Conservation (phyloP, 2,329 filamentous ascomycete genomes). For the Whalleya microplaca region DNA sequence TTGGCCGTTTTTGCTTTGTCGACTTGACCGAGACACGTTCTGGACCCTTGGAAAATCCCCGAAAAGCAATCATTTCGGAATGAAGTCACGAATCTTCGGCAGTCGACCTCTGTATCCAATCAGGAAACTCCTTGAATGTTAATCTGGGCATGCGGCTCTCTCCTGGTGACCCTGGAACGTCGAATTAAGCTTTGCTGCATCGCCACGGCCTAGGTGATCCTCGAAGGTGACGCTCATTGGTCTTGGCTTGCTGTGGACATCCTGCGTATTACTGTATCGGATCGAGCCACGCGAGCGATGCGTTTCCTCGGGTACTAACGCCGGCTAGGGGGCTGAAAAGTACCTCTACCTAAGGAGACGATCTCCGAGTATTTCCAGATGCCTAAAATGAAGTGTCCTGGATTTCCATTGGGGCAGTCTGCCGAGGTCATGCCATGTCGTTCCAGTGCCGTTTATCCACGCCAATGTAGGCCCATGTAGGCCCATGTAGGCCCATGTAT, state of each 20-base stretch:
- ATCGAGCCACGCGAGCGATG: slow-evolving; percentile 6
- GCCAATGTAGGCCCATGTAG: no score
- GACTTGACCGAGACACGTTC: not conserved
- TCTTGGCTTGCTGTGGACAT: slow-evolving; percentile 11
- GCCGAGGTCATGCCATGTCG: not conserved
- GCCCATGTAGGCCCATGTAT: not conserved
- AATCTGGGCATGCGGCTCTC: slow-evolving; percentile 22
- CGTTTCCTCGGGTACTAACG: slow-evolving; percentile 9
- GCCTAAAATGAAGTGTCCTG: not conserved
- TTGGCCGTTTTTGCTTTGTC: not conserved
- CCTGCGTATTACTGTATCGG: slow-evolving; percentile 25
- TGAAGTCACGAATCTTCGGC: not conserved
- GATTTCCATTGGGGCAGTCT: not conserved
- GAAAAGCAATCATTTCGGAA: not conserved
- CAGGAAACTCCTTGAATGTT: slow-evolving; percentile 1
- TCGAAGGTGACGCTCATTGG: slow-evolving; percentile 16
- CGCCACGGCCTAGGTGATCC: slow-evolving; percentile 17
- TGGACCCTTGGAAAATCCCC: not conserved
- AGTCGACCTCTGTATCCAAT: slow-evolving; percentile 6
- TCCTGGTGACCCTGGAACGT: slow-evolving; percentile 11
- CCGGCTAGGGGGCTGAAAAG: not conserved
- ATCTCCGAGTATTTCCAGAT: not conserved
- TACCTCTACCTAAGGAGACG: not conserved
- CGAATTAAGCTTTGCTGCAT: slow-evolving; percentile 29
- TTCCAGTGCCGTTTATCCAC: not conserved